Conservation (phyloP, 768 basidiomycete genomes). For the Epithele typhae region DNA sequence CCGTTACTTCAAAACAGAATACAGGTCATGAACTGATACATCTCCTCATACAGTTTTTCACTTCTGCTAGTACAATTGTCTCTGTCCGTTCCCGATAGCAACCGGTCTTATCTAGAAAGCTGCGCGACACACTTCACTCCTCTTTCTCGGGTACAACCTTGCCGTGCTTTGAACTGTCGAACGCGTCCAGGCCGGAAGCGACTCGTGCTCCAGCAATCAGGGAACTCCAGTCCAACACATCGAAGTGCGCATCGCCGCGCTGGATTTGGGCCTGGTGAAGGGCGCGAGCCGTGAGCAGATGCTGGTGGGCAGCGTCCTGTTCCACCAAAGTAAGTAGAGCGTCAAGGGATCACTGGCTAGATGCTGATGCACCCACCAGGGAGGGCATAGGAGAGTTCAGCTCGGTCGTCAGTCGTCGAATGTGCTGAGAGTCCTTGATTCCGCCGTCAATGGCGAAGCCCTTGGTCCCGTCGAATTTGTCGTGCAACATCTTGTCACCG, state of each 20-base stretch:
- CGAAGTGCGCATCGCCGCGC: slow-evolving; percentile 46
- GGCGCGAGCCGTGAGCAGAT: slow-evolving; percentile 75
- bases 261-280: slow-evolving; percentile 48
- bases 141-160: slow-evolving; percentile 16
- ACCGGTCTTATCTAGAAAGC: too few species aligned
- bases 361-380: slow-evolving; percentile 25
- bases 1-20: too few species aligned
- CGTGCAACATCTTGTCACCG: slow-evolving; percentile 64
- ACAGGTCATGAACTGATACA: too few species aligned
- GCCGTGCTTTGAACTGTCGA: slow-evolving; percentile 30
- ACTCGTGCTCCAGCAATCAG: slow-evolving; percentile 75
- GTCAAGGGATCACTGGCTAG: too few species aligned
- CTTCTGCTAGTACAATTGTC: too few species aligned
- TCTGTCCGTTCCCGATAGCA: too few species aligned
- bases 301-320: slow-evolving; percentile 65
- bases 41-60: too few species aligned
- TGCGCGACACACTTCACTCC: too few species aligned
- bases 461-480: slow-evolving; percentile 66
- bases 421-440: slow-evolving; percentile 80
- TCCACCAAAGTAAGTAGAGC: too few species aligned
- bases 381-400: slow-evolving; percentile 67
- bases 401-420: slow-evolving; percentile 64
- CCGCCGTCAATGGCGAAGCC: slow-evolving; percentile 87
- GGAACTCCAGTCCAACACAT: slow-evolving; percentile 78
- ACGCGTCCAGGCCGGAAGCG: slow-evolving; percentile 59